phyloP scores from a whole-genome alignment of 257 asterid genomes.

The Solanum chiquidenum region DNA sequence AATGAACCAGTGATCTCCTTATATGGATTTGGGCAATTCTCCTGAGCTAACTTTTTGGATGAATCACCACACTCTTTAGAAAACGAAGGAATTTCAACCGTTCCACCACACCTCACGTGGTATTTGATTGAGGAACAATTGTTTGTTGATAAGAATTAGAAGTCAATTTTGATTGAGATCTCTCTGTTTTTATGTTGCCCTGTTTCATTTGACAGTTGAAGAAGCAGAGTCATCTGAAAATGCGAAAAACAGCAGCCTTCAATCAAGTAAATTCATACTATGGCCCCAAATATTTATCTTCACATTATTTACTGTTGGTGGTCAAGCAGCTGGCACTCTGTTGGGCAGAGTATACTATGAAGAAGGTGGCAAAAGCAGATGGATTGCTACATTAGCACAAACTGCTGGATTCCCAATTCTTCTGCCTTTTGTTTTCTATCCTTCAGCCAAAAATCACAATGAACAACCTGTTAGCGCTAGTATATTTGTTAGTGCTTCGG shows the following conservation, averaged over 20 bases:
- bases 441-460: not conserved
- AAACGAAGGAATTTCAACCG: too few relatives aligned
- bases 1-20: too few relatives aligned
- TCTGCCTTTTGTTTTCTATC: not conserved
- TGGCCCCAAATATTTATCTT: constrained; percentile 1
- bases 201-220: not conserved
- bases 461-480: not conserved
- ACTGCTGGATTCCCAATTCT: constrained; percentile 2
- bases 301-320: not conserved
- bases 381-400: constrained; percentile 5
- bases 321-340: not conserved
- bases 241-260: not conserved
- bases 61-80: too few relatives aligned
- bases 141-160: not conserved
- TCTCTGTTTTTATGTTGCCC: not conserved
- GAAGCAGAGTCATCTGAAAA: not conserved
- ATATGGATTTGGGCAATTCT: too few relatives aligned
- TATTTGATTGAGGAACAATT: too few relatives aligned
- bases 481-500: not conserved
- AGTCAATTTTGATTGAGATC: not conserved
- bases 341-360: constrained; percentile 3
- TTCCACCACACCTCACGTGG: too few relatives aligned
- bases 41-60: too few relatives aligned
- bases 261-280: not conserved
- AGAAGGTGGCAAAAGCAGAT: constrained; percentile 3